Evolutionary conservation across 208 protist species (phyloP).

Genomic region (Perkinsela sp.): DNA sequence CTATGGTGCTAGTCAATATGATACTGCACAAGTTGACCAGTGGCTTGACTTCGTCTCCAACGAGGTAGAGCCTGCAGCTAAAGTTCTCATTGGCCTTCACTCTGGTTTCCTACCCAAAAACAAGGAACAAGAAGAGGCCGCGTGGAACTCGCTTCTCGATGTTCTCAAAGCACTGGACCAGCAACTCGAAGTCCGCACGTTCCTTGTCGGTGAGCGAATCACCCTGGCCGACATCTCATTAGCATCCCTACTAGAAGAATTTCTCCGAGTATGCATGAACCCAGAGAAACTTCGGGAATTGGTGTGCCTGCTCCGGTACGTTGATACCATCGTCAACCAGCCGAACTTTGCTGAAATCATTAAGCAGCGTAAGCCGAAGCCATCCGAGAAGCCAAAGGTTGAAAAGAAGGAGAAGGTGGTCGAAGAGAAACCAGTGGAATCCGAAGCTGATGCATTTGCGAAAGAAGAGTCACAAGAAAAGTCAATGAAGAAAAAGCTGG

Average conservation of each 20-base stretch:
- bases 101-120: background rate
- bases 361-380: conserved; percentile 9
- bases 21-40: conserved; percentile 40
- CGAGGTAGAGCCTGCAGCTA: conserved; percentile 13
- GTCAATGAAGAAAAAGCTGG: conserved; percentile 30
- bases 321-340: conserved; percentile 43
- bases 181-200: conserved; percentile 41
- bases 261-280: conserved; percentile 14
- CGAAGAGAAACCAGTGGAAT: conserved; percentile 12
- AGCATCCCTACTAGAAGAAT: conserved; percentile 20
- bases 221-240: conserved; percentile 34
- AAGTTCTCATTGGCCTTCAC: conserved; percentile 12
- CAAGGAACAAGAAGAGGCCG: conserved; percentile 5
- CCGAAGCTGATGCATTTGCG: conserved; percentile 8
- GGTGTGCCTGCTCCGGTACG: conserved; percentile 18
- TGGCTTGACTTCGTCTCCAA: conserved; percentile 44
- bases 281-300: conserved; percentile 23
- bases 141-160: background rate
- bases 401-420: conserved; percentile 5
- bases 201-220: conserved; percentile 42
- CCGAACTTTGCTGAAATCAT: conserved; percentile 25
- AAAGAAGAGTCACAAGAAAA: conserved; percentile 3
- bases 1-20: conserved; percentile 28
- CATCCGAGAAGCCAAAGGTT: background rate
- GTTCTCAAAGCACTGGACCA: conserved; percentile 9